A percentile compares a stretch with the other conserved stretches of the same genome.
These are phyloP conservation scores for Geranium rotundifolium DNA, from an alignment of 345 rosid species.

Conservation along the genomic window DNA sequence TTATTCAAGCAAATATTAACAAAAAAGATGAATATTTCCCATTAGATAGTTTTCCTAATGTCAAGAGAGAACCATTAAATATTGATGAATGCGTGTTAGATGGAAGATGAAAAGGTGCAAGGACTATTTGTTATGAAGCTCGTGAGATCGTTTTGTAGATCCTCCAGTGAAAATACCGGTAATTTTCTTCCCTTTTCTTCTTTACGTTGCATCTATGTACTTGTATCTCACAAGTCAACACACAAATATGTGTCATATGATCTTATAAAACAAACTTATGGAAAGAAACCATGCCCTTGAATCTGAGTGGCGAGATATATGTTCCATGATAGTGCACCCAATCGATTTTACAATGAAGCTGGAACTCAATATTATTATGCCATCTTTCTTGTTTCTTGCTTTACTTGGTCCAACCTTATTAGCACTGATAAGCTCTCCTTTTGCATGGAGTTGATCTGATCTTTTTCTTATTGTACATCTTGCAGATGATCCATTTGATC, in stretches of 20 bases:
- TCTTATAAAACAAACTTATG: not conserved
- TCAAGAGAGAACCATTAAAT: slow-evolving; percentile 1
- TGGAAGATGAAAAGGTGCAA: slow-evolving; percentile 61
- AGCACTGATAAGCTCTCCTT: not conserved
- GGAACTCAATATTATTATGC: not conserved
- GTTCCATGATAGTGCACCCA: not conserved
- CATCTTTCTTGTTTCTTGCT: not conserved
- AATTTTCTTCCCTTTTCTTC: slow-evolving; percentile 11
- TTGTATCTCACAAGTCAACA: not conserved
- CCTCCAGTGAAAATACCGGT: slow-evolving; percentile 46
- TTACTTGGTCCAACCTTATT: not conserved
- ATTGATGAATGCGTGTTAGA: slow-evolving; percentile 29
- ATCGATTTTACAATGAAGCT: not conserved
- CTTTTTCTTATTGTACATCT: slow-evolving; percentile 9
- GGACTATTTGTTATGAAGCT: slow-evolving; percentile 76
- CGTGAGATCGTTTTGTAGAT: slow-evolving; percentile 78
- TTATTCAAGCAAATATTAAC: too few relatives aligned
- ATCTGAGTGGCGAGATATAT: not conserved
- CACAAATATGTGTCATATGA: not conserved
- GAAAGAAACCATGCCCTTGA: not conserved
- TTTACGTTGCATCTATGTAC: slow-evolving; percentile 1
- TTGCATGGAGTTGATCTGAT: slow-evolving; percentile 3
- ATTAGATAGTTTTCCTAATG: not conserved
- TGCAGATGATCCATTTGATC: slow-evolving; percentile 85
- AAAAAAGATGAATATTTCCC: too few relatives aligned